Evolutionary conservation across 345 rosid genomes (phyloP).

Genomic region (Eucalyptus regnans): DNA sequence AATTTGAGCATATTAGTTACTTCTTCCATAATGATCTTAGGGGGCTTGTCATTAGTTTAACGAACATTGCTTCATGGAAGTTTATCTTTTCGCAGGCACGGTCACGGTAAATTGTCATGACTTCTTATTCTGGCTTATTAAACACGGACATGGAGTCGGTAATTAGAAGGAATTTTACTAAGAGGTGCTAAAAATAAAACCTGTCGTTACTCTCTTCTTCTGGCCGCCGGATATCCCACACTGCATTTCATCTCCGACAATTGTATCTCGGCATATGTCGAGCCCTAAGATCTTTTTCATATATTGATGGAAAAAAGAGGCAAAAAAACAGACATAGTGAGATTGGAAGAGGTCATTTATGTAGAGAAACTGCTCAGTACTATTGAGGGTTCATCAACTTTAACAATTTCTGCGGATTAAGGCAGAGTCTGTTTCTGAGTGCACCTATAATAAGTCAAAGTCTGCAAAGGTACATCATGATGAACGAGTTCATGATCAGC

Average conservation of each 20-base stretch:
- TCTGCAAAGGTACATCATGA: neutral
- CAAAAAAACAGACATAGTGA: neutral
- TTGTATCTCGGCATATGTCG: slow-evolving; percentile 69
- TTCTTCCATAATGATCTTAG: neutral
- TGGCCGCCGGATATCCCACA: slow-evolving; percentile 92
- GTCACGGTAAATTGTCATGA: neutral
- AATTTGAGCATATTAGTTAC: neutral
- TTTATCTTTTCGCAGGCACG: neutral
- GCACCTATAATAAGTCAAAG: neutral
- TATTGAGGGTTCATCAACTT: neutral
- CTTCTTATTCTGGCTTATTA: neutral
- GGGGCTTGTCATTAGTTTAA: neutral
- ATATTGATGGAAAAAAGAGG: neutral
- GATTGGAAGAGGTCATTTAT: neutral
- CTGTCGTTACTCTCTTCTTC: slow-evolving; percentile 80
- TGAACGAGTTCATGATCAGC: neutral
- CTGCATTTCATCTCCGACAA: slow-evolving; percentile 73
- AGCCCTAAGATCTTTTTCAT: slow-evolving; percentile 59
- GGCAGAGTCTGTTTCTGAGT: neutral
- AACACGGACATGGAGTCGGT: neutral
- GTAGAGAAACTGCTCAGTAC: neutral
- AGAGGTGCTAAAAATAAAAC: slow-evolving; percentile 6
- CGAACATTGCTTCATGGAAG: neutral
- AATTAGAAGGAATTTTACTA: neutral
- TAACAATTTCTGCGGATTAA: neutral